Evolutionary conservation across 345 rosid species (phyloP).

Genomic region (Salix brachista): DNA sequence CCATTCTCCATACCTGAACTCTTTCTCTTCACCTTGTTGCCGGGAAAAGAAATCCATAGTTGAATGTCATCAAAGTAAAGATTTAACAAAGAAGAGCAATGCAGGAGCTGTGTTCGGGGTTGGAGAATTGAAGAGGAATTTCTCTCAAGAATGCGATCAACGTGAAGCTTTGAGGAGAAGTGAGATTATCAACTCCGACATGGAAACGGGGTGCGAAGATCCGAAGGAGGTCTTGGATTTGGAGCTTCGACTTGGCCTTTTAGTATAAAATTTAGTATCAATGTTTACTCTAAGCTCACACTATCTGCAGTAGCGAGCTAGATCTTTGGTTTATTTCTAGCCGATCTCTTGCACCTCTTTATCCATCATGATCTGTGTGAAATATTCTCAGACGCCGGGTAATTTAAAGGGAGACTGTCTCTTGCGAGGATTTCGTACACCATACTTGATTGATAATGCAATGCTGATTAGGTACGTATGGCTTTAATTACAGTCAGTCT

Average conservation of each 20-base stretch:
- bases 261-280: slow-evolving; percentile 3
- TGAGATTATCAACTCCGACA: slow-evolving; percentile 37
- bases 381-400: background rate
- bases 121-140: slow-evolving; percentile 24
- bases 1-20: slow-evolving; percentile 2
- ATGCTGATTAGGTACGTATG: slow-evolving; percentile 9
- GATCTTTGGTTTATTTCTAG: background rate
- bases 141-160: slow-evolving; percentile 15
- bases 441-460: background rate
- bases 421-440: background rate
- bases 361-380: background rate
- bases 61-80: slow-evolving; percentile 16
- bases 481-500: background rate
- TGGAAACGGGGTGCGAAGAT: slow-evolving; percentile 42
- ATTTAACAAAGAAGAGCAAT: slow-evolving; percentile 27
- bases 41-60: slow-evolving; percentile 15
- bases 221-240: slow-evolving; percentile 51
- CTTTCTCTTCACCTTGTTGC: slow-evolving; percentile 26
- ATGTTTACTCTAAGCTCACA: background rate
- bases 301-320: background rate
- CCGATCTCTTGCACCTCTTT: background rate
- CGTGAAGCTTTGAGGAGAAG: slow-evolving; percentile 29
- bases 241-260: slow-evolving; percentile 67
- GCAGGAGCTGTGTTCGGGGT: slow-evolving; percentile 15
- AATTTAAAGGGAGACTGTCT: background rate